Evolutionary conservation across 2,329 filamentous ascomycete species (phyloP).

Genomic region (Exophiala xenobiotica): DNA sequence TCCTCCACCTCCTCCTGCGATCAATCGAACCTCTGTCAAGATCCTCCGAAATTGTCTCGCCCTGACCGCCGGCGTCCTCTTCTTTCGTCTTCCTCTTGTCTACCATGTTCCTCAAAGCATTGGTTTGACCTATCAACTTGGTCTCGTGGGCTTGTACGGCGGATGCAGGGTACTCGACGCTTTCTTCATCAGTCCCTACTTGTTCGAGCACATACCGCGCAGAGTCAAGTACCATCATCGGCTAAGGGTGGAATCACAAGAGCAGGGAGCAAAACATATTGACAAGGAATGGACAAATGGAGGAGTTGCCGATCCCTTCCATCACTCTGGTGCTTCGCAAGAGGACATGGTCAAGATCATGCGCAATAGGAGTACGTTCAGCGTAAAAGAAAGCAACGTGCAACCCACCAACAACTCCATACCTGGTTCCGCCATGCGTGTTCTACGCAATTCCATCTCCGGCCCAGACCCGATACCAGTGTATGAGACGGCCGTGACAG

Average conservation of each 20-base stretch:
- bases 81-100: conserved; percentile 43
- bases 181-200: conserved; percentile 46
- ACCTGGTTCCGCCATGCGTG: neutral
- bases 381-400: neutral
- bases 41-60: conserved; percentile 41
- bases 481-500: conserved; percentile 40
- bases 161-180: conserved; percentile 44
- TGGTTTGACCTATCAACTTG: conserved; percentile 47
- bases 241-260: conserved; percentile 34
- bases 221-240: conserved; percentile 44
- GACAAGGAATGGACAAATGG: conserved; percentile 23
- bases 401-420: neutral
- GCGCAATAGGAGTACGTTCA: neutral
- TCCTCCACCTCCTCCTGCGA: conserved; percentile 39
- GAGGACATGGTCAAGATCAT: neutral
- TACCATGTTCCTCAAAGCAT: conserved; percentile 47
- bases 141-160: conserved; percentile 45
- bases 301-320: conserved; percentile 23
- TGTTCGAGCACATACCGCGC: conserved; percentile 42
- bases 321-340: conserved; percentile 3
- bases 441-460: conserved; percentile 20
- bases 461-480: conserved; percentile 35
- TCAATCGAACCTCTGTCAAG: conserved; percentile 34
- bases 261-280: conserved; percentile 11
- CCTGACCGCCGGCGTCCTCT: conserved; percentile 39